These are phyloP conservation scores for Globisporangium orthogonon DNA, from an alignment of 352 stramenopile species.

Conservation along the genomic window DNA sequence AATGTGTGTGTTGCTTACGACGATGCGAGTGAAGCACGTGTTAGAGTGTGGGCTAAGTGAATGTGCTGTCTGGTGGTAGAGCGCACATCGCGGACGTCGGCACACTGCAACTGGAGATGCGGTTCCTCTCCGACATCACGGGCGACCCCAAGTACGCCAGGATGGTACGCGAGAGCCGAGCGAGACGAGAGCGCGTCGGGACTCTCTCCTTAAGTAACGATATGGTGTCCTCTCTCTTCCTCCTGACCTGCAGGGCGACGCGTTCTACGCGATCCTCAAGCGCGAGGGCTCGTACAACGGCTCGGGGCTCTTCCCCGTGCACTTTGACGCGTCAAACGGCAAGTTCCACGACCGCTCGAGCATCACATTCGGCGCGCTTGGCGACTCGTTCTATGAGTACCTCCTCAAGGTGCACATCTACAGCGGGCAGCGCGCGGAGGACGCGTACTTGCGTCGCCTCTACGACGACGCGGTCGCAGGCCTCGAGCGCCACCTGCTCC, in stretches of 20 bases:
- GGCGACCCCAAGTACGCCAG: slow-evolving; percentile 64
- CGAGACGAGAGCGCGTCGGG: no score
- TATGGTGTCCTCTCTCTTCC: neutral
- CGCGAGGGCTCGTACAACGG: slow-evolving; percentile 64
- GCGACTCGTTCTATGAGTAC: slow-evolving; percentile 98
- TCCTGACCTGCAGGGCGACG: slow-evolving; percentile 43
- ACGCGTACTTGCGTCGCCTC: slow-evolving; percentile 68
- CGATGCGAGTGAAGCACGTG: neutral
- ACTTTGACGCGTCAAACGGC: slow-evolving; percentile 42
- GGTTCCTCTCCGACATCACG: slow-evolving; percentile 77
- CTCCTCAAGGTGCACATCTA: slow-evolving; percentile 98
- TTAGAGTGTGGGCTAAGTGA: no score
- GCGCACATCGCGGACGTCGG: slow-evolving; percentile 77
- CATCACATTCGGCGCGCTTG: slow-evolving; percentile 93
- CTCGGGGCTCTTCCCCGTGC: slow-evolving; percentile 87
- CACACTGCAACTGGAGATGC: slow-evolving; percentile 79
- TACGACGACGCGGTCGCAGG: slow-evolving; percentile 94
- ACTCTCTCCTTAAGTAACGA: neutral
- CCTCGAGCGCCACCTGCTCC: slow-evolving; percentile 90
- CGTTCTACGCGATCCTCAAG: slow-evolving; percentile 67
- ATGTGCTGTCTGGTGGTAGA: slow-evolving; percentile 12
- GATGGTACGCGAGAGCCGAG: slow-evolving; percentile 23
- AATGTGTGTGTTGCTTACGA: neutral
- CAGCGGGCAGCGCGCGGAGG: slow-evolving; percentile 72
- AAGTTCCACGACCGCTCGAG: slow-evolving; percentile 23